Conservation (phyloP, 148 eudicot species). For the Rhododendron mucronatum region DNA sequence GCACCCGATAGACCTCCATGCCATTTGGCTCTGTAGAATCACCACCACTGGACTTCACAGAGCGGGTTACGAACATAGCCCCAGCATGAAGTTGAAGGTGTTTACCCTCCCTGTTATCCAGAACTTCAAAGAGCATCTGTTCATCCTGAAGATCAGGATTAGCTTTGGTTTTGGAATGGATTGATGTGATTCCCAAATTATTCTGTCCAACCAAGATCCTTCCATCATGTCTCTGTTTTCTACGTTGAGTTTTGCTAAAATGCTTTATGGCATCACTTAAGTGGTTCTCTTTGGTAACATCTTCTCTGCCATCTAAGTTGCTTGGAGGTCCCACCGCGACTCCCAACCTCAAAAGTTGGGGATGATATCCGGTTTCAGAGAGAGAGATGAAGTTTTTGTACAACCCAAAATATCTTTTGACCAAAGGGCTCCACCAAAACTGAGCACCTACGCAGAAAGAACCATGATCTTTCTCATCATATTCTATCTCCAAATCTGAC, state of each 20-base stretch:
- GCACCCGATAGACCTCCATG: conserved; percentile 44
- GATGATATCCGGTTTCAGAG: conserved; percentile 45
- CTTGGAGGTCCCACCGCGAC: conserved; percentile 40
- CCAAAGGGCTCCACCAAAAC: conserved; percentile 64
- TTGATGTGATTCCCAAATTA: conserved; percentile 77
- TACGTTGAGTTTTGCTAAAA: conserved; percentile 60
- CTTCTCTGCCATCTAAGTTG: conserved; percentile 29
- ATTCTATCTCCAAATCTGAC: conserved; percentile 17
- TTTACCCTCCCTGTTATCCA: conserved; percentile 53
- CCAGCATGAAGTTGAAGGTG: conserved; percentile 82
- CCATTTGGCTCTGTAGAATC: conserved; percentile 53
- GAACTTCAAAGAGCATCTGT: conserved; percentile 89
- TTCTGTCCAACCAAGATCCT: conserved; percentile 85
- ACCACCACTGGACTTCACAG: conserved; percentile 37
- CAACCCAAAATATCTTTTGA: conserved; percentile 26
- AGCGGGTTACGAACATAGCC: conserved; percentile 66
- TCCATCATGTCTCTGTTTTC: conserved; percentile 73
- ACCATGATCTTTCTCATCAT: conserved; percentile 33
- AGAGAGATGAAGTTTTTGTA: conserved; percentile 12
- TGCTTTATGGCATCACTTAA: conserved; percentile 50
- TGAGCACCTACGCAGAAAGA: conserved; percentile 23
- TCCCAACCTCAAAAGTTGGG: conserved; percentile 86
- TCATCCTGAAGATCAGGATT: conserved; percentile 93
- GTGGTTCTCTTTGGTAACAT: conserved; percentile 32
- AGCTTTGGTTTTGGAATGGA: conserved; percentile 63